Evolutionary conservation across 176 grass and related monocot species (phyloP).

Genomic region (Aegilops tauschii): DNA sequence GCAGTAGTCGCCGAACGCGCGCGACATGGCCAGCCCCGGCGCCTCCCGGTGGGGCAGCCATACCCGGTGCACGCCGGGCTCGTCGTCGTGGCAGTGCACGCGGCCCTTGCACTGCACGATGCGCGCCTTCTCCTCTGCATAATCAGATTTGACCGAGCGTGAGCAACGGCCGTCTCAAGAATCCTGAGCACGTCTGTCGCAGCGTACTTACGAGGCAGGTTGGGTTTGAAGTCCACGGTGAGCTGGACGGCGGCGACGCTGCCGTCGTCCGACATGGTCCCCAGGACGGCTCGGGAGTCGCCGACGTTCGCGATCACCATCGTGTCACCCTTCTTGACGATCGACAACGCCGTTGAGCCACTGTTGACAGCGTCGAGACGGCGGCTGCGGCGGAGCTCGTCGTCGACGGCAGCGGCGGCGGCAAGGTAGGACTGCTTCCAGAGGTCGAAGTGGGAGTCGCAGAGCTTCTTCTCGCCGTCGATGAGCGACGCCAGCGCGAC

Average conservation of each 20-base stretch:
- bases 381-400: slow-evolving; percentile 55
- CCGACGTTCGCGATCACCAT: slow-evolving; percentile 84
- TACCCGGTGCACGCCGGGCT: slow-evolving; percentile 77
- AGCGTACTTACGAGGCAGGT: slow-evolving; percentile 72
- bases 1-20: slow-evolving; percentile 87
- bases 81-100: slow-evolving; percentile 64
- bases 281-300: slow-evolving; percentile 88
- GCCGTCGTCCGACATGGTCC: slow-evolving; percentile 43
- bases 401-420: slow-evolving; percentile 61
- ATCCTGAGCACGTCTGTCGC: neutral
- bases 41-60: slow-evolving; percentile 66
- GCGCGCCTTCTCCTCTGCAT: slow-evolving; percentile 71
- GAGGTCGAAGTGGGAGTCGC: slow-evolving; percentile 50
- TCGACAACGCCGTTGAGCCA: slow-evolving; percentile 71
- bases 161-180: neutral
- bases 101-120: slow-evolving; percentile 75
- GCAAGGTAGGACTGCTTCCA: slow-evolving; percentile 64
- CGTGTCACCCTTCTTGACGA: slow-evolving; percentile 78
- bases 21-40: slow-evolving; percentile 91
- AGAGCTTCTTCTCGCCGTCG: slow-evolving; percentile 55
- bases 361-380: slow-evolving; percentile 68
- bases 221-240: slow-evolving; percentile 84
- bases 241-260: slow-evolving; percentile 66
- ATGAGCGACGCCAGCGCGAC: slow-evolving; percentile 49
- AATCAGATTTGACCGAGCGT: neutral